A percentile compares a stretch with the other conserved stretches of the same genome.
Evolutionary conservation across 2,329 filamentous ascomycete species (phyloP).

Genomic region (Colletotrichum horii): DNA sequence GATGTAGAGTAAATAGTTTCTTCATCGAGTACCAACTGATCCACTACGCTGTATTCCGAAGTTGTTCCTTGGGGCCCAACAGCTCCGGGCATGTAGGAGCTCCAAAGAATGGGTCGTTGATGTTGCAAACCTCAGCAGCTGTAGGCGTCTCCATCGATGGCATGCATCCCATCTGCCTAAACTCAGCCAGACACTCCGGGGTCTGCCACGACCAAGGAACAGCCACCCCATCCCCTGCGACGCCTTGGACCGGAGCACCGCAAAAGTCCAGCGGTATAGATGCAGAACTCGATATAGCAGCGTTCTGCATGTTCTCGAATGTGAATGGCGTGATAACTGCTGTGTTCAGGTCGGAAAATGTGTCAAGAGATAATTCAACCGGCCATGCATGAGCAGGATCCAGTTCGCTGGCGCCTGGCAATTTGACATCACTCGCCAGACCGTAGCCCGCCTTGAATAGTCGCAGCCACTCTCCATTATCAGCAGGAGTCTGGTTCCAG

Average conservation of each 20-base stretch:
- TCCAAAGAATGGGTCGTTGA: neutral
- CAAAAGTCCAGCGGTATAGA: neutral
- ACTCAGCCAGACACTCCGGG: neutral
- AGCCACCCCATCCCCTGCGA: neutral
- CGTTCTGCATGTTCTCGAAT: neutral
- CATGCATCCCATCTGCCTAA: neutral
- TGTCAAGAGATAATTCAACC: accelerated
- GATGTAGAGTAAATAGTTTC: no score
- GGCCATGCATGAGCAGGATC: neutral
- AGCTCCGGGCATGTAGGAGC: neutral
- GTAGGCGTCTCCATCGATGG: neutral
- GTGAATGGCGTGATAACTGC: accelerated
- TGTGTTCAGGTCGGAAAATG: neutral
- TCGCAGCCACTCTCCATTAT: neutral
- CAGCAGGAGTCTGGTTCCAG: neutral
- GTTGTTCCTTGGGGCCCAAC: accelerated
- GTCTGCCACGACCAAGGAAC: neutral
- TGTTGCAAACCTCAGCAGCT: neutral
- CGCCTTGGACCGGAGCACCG: neutral
- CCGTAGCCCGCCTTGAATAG: neutral
- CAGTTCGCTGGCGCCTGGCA: neutral
- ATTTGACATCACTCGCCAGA: neutral
- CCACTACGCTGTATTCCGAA: neutral
- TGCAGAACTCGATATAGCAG: neutral
- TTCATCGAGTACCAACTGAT: neutral